Percentiles rank a stretch among this genome's conserved stretches.
phyloP scores from a whole-genome alignment of 2,329 filamentous ascomycete genomes.

The Aspergillus ochraceoroseus region DNA sequence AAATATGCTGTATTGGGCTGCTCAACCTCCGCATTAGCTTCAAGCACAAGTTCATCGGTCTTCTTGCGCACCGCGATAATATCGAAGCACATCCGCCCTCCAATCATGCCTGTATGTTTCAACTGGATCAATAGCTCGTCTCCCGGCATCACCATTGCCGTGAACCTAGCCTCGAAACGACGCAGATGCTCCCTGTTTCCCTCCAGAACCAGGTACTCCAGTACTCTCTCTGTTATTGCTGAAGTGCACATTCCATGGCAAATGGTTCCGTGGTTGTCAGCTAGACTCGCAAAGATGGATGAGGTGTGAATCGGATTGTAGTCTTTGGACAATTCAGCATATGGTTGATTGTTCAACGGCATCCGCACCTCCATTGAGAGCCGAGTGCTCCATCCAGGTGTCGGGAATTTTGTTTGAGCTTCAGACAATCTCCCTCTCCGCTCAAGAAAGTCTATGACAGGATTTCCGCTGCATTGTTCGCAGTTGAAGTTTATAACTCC shows the following conservation, averaged over 20 bases:
- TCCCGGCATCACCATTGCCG: constrained; percentile 93
- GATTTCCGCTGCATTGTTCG: constrained; percentile 15
- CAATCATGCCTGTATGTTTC: constrained; percentile 90
- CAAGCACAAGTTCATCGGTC: constrained; percentile 84
- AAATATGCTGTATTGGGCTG: constrained; percentile 92
- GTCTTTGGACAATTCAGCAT: constrained; percentile 89
- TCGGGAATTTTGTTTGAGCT: constrained; percentile 4
- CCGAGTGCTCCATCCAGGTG: constrained; percentile 11
- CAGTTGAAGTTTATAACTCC: constrained; percentile 12
- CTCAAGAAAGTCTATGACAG: constrained; percentile 19
- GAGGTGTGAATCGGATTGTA: constrained; percentile 98
- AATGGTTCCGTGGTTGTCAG: constrained; percentile 87
- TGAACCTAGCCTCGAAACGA: constrained; percentile 86
- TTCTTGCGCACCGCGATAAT: constrained; percentile 89
- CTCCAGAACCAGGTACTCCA: constrained; percentile 92
- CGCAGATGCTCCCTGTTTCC: constrained; percentile 80
- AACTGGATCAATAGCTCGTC: constrained; percentile 88
- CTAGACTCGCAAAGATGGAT: constrained; percentile 89
- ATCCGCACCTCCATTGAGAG: constrained; percentile 67
- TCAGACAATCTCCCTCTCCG: constrained; percentile 10
- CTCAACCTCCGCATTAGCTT: constrained; percentile 91
- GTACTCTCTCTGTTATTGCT: constrained; percentile 86
- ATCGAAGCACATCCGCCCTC: constrained; percentile 95
- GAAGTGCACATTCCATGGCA: constrained; percentile 99
- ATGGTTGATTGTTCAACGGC: constrained; percentile 88